These are phyloP conservation scores for Zymoseptoria crescenta DNA, from an alignment of 2,329 filamentous ascomycete species.

Conservation along the genomic window DNA sequence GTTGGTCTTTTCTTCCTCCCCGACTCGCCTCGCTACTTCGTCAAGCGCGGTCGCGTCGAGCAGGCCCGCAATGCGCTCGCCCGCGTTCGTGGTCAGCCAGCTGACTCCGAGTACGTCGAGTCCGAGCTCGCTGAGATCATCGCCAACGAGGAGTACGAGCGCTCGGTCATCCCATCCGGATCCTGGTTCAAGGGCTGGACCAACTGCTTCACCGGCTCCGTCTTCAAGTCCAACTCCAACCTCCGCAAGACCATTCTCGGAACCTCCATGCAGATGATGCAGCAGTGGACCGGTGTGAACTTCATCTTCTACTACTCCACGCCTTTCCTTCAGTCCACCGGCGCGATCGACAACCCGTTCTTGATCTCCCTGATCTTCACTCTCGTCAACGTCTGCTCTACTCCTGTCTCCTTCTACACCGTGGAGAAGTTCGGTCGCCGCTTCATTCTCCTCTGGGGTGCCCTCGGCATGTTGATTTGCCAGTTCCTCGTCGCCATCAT, in stretches of 20 bases:
- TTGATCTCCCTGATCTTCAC: conserved; percentile 79
- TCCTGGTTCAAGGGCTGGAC: conserved; percentile 63
- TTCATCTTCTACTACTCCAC: conserved; percentile 75
- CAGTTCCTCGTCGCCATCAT: conserved; percentile 79
- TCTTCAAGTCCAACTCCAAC: conserved; percentile 45
- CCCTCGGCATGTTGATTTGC: conserved; percentile 73
- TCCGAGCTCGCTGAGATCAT: conserved; percentile 76
- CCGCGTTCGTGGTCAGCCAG: conserved; percentile 65
- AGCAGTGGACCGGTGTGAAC: conserved; percentile 73
- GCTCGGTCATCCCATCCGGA: conserved; percentile 55
- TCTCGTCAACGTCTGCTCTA: conserved; percentile 78
- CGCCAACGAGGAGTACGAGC: conserved; percentile 83
- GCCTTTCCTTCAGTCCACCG: conserved; percentile 71
- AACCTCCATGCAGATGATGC: conserved; percentile 44
- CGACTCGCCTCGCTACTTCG: conserved; percentile 78
- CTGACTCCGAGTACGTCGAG: conserved; percentile 66
- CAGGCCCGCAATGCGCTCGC: conserved; percentile 55
- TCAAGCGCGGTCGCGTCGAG: conserved; percentile 66
- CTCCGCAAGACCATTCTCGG: conserved; percentile 42
- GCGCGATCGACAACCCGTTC: conserved; percentile 70
- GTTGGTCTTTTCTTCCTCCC: conserved; percentile 67
- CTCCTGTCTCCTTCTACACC: conserved; percentile 78
- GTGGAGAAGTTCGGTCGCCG: conserved; percentile 78
- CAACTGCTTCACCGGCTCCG: conserved; percentile 52
- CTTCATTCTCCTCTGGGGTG: conserved; percentile 69